Percentiles rank a stretch among this genome's conserved stretches.
phyloP scores from a whole-genome alignment of 2,329 filamentous ascomycete genomes.

The Huntiella omanensis region DNA sequence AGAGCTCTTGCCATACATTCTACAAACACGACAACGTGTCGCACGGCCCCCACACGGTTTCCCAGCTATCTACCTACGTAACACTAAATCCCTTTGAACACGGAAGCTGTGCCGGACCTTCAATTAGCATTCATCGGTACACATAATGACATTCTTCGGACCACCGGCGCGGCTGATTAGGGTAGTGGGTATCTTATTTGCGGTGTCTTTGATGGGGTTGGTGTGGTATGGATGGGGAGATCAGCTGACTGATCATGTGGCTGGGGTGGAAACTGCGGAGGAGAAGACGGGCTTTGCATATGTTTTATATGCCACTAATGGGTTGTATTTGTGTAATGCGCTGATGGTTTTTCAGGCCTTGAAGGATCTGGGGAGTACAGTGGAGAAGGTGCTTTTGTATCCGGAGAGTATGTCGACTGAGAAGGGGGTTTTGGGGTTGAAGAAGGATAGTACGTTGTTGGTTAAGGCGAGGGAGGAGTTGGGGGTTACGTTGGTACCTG shows the following conservation, averaged over 20 bases:
- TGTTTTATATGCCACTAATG: conserved; percentile 29
- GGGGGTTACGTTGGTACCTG: conserved; percentile 24
- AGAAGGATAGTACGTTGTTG: conserved; percentile 19
- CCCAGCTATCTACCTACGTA: no score
- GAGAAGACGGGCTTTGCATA: conserved; percentile 26
- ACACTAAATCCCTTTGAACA: no score
- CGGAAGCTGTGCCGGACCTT: no score
- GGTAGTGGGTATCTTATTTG: neutral
- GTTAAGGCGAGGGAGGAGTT: conserved; percentile 26
- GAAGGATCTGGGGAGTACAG: conserved; percentile 22
- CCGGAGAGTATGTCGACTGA: conserved; percentile 19
- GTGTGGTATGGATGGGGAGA: neutral
- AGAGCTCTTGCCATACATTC: no score
- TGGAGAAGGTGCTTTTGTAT: conserved; percentile 28
- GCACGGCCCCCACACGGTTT: no score
- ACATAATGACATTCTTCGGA: no score
- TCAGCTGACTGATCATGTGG: neutral
- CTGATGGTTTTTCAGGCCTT: conserved; percentile 31
- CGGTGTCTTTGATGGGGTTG: neutral
- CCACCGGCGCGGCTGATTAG: no score
- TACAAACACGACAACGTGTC: no score
- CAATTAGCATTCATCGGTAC: no score
- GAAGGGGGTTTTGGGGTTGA: conserved; percentile 13
- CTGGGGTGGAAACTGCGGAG: no score
- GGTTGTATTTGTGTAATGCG: conserved; percentile 29